A percentile compares a stretch with the other conserved stretches of the same genome.
These are phyloP conservation scores for Eucalyptus grandis DNA, from an alignment of 345 rosid species.

Conservation along the genomic window DNA sequence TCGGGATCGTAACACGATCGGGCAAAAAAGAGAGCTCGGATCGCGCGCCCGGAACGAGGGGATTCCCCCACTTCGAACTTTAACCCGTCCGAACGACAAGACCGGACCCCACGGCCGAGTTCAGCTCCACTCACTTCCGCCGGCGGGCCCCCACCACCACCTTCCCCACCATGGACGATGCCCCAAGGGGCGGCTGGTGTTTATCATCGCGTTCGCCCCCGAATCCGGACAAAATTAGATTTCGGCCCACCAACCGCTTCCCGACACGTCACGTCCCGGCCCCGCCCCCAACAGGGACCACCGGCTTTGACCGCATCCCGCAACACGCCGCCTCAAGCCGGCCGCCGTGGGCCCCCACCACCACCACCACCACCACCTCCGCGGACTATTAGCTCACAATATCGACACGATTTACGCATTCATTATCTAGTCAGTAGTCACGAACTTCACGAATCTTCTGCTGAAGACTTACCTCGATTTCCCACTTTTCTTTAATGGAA, in stretches of 20 bases:
- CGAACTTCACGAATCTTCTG: background rate
- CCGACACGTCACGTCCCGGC: slow-evolving; percentile 5
- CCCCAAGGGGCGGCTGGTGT: background rate
- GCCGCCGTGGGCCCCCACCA: background rate
- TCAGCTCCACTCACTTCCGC: background rate
- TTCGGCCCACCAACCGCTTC: background rate
- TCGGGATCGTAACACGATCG: background rate
- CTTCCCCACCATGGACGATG: background rate
- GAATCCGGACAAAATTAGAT: slow-evolving; percentile 5
- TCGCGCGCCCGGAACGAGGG: background rate
- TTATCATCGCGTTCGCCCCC: background rate
- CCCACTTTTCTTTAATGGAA: background rate
- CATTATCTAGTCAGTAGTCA: background rate
- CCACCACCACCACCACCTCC: background rate
- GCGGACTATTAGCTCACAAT: background rate
- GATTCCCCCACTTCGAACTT: background rate
- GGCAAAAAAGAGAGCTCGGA: background rate
- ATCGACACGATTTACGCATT: background rate
- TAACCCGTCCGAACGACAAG: background rate
- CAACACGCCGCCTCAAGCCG: background rate
- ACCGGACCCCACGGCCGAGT: background rate
- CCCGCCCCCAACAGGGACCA: background rate
- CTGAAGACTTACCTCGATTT: background rate
- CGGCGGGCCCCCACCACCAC: background rate
- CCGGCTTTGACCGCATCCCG: background rate